Base-by-base conservation (phyloP, 2,329 filamentous ascomycete species). In the Aspergillus calidoustus region DNA sequence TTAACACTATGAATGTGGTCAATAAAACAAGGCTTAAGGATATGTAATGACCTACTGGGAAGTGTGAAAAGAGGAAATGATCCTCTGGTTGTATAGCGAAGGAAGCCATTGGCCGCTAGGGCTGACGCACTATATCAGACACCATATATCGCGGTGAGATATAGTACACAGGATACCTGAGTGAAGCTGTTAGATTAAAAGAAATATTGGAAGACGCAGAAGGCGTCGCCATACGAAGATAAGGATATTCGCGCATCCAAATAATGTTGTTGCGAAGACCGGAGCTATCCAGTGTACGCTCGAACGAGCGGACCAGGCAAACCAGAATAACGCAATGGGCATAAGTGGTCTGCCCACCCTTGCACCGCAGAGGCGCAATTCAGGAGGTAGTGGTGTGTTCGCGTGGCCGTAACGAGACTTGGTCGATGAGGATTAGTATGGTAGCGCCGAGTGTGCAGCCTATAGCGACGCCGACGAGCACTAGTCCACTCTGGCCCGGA, bases 291-390 rank as follows among this genome's bases (percentile, higher is more conserved):
- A 83, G 64, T 79, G 79, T 4, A 83, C 72, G 2, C 67, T 65
- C 0, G 72, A 67, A 11, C 71, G 72, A 15, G 80, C 77, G 0
- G 80, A 80, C 81, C 80, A 83, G 0, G 78, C 80, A 61, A 82
- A 82, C 79, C 79, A 81, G 70, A 83, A 81, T 1, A 83, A 71
- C 3, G 79, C 74, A 28, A 79, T 69, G 0, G 84, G 82, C 9
- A 85, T 69, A 1, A 76, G 71, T 43, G 83, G 72, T n/a, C 80
- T 80, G 7, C 82, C 84, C 3, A 85, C 64, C 62, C 85, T 82
- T 41, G 78, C 78, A 25, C 79, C 75, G 5, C 79, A 80, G 0
- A 86, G 69, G 25, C 83, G 77, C 8, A 80, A 76, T 66, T 86
- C 83, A 0, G 84, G 83, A 11, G 82, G 76, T 11, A 81, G 47